Evolutionary conservation across 345 rosid species (phyloP), one percentile per base, ranked within the genome.

Genomic region (Sapria himalayana): DNA sequence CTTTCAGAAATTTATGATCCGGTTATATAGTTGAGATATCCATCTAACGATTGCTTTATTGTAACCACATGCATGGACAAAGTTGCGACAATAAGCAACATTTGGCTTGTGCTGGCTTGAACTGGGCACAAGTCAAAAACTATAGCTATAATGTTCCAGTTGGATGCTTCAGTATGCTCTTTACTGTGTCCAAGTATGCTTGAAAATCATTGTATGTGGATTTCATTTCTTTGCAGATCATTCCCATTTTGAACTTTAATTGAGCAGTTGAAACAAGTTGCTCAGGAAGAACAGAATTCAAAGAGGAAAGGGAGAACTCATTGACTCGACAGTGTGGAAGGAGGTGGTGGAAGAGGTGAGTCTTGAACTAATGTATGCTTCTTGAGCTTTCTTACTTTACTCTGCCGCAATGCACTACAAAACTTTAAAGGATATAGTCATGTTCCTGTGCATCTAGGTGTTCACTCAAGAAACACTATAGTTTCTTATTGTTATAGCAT

Each of bases 181-280:
- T 16, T 12, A 2, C 4, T 46, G 9, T 1, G 19, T 38, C 40
- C 31, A 14, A 9, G 19, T 8, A 3, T 32, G n/a, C 38, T 29
- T 20, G 5, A 9, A 34, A 22, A 19, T 7, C 4, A 3, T 22
- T 14, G 13, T 25, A 16, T 47, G 25, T 27, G 46, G 17, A 42
- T 17, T 7, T 31, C 0, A 3, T 20, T 46, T 29, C 15, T 35
- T 48, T 43, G 62, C 71, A 85, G 94, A 73, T 54, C 61, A 58
- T 51, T 51, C 61, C 11, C 75, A 73, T 62, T 85, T 58, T 49
- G 58, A 71, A 25, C 61, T 59, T 69, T 76, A 48, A 63, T 77
- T 18, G 64, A 75, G 60, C 70, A 64, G 55, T 65, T 80, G 45
- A 56, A 61, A 39, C 46, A 68, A 57, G 70, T 73, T 35, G 66